phyloP scores from a whole-genome alignment of 441 rosid genomes.

The Manihot esculenta region DNA sequence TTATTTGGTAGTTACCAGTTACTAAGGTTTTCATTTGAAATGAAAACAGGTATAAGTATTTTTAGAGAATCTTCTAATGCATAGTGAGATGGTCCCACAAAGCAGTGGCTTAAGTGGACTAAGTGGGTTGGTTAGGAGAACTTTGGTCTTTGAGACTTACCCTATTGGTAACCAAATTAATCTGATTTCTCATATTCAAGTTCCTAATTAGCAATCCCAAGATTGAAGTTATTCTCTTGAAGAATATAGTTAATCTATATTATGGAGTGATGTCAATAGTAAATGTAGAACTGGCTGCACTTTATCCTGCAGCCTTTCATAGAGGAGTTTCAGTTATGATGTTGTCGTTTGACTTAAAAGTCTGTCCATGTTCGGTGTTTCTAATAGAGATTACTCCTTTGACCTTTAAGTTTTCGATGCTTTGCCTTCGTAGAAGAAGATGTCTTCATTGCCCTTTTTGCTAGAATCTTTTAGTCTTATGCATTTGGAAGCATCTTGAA shows the following conservation, averaged over 20 bases:
- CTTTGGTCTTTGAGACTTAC: slow-evolving; percentile 8
- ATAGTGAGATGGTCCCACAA: slow-evolving; percentile 18
- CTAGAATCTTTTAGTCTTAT: not conserved
- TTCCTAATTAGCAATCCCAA: not conserved
- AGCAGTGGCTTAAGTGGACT: slow-evolving; percentile 13
- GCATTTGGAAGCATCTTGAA: slow-evolving; percentile 10
- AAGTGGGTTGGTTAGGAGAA: slow-evolving; percentile 9
- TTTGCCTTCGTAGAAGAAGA: not conserved
- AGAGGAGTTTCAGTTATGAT: not conserved
- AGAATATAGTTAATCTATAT: not conserved
- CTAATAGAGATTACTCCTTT: not conserved
- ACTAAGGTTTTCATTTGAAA: slow-evolving; percentile 12
- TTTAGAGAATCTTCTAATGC: slow-evolving; percentile 17
- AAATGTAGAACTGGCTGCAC: not conserved
- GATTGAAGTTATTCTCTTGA: slow-evolving; percentile 1
- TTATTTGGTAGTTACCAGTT: slow-evolving; percentile 20
- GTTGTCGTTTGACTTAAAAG: not conserved
- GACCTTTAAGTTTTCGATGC: not conserved
- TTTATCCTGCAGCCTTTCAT: not conserved
- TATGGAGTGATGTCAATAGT: not conserved
- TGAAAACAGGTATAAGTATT: slow-evolving; percentile 13
- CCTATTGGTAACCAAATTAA: not conserved
- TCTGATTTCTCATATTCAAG: not conserved
- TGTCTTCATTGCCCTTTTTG: not conserved
- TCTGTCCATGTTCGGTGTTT: not conserved